Percentiles rank a stretch among this genome's conserved stretches.
Evolutionary conservation across 768 basidiomycete species (phyloP).

Genomic region (Hypholoma fasciculare): DNA sequence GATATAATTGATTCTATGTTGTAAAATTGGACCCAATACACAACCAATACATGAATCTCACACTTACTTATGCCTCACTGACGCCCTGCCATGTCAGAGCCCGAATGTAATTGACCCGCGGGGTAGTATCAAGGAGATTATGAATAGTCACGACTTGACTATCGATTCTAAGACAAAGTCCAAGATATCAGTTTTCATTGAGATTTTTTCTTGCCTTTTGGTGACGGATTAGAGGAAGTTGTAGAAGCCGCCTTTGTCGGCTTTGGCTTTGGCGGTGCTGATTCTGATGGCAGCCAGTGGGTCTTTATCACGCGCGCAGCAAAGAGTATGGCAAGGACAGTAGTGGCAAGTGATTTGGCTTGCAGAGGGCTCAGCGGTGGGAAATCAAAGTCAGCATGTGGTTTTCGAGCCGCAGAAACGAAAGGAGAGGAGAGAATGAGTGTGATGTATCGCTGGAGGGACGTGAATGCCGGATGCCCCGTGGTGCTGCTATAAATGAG

Average conservation of each 20-base stretch:
- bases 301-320: slow-evolving; percentile 30
- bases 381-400: slow-evolving; percentile 20
- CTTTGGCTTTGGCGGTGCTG: background rate
- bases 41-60: too few species aligned
- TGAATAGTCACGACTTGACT: too few species aligned
- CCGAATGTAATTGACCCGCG: too few species aligned
- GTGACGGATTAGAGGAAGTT: background rate
- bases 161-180: background rate
- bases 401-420: slow-evolving; percentile 18
- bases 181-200: background rate
- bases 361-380: slow-evolving; percentile 24
- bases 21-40: too few species aligned
- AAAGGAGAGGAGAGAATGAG: slow-evolving; percentile 18
- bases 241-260: background rate
- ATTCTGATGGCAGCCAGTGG: slow-evolving; percentile 23
- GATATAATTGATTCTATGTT: too few species aligned
- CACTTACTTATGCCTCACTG: too few species aligned
- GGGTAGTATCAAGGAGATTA: too few species aligned
- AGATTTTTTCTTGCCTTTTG: slow-evolving; percentile 16
- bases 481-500: slow-evolving; percentile 30
- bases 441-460: slow-evolving; percentile 20
- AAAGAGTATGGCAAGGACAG: slow-evolving; percentile 32
- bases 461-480: slow-evolving; percentile 29
- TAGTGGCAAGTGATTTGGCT: slow-evolving; percentile 33
- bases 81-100: too few species aligned